Base-by-base conservation (phyloP, 148 eudicot genomes). In the Silene uniflora region DNA sequence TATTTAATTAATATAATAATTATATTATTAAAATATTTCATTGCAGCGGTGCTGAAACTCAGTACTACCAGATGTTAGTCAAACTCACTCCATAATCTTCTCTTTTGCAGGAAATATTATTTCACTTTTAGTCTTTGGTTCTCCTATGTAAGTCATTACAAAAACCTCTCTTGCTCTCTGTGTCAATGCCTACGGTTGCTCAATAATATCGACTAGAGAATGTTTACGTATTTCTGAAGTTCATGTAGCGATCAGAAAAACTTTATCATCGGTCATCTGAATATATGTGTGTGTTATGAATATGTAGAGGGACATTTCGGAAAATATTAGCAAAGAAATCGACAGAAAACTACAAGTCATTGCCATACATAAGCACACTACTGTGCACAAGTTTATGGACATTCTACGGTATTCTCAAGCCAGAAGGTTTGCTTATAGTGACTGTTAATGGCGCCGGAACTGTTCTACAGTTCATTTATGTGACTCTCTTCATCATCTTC, bases 301-400 rank as follows among this genome's bases (percentile, higher is more conserved):
- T 4, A 3, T 75, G 75, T 58, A 80, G 79, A 54, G 54, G 67
- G 24, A 75, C 83, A 25, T 80, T 80, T 25, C 21, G 54, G 22
- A 64, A 47, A 16, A 80, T 80, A 56, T 14, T 75, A 60, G 62
- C 54, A 73, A 71, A 80, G 14, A 80, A 76, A 80, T 71, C 79
- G 8, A 80, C 83, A 18, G 83, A 42, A 52, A 63, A 76, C 8
- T 80, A 54, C 62, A 64, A 80, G 13, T 54, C 72, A 12, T 10
- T 76, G 11, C 83, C 83, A 10, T 80, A 76, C 73, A 75, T 80
- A 71, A 64, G 76, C 54, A 76, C 78, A 0, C 49, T 80, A 9
- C 62, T 80, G 55, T 64, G 62, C 62, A 39, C 79, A 27, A 17
- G 16, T 16, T 44, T 80, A 65, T 80, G 83, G 83, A 63, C 79